Evolutionary conservation across 2,329 filamentous ascomycete species (phyloP).

Genomic region (Chlorencoelia australis): DNA sequence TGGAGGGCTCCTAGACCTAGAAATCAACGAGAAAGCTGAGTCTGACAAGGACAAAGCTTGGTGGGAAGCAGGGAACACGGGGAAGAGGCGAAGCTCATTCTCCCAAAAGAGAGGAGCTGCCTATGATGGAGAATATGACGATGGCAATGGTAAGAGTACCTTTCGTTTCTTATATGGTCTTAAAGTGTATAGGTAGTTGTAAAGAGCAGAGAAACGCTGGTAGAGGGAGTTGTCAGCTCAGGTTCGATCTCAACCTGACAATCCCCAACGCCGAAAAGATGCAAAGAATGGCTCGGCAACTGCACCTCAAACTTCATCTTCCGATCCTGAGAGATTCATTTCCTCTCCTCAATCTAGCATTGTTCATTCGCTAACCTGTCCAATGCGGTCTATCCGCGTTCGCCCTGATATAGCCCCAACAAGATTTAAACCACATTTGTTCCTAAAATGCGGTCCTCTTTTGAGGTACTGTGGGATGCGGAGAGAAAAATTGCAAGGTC

Average conservation of each 20-base stretch:
- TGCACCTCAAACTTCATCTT: constrained; percentile 1
- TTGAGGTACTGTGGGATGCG: constrained; percentile 82
- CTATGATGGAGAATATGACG: constrained; percentile 59
- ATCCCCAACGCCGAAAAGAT: too few relatives aligned
- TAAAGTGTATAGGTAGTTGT: too few relatives aligned
- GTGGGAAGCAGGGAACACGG: constrained; percentile 59
- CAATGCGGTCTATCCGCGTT: constrained; percentile 28
- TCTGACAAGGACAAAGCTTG: constrained; percentile 51
- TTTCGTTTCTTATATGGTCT: constrained; percentile 12
- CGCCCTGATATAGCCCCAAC: constrained; percentile 38
- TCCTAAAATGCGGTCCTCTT: constrained; percentile 82
- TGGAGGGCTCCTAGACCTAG: constrained; percentile 50
- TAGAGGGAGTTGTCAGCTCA: too few relatives aligned
- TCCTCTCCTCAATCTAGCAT: constrained; percentile 4
- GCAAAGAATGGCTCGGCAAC: too few relatives aligned
- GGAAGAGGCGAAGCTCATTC: constrained; percentile 30
- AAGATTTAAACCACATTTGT: constrained; percentile 72
- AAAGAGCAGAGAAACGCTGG: too few relatives aligned
- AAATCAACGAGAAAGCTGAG: constrained; percentile 28
- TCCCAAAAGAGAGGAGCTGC: constrained; percentile 43
- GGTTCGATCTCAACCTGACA: too few relatives aligned
- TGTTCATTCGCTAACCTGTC: constrained; percentile 27
- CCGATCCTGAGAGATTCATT: constrained; percentile 1
- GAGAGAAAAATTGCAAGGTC: constrained; percentile 40
- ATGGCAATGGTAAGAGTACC: constrained; percentile 41